Evolutionary conservation across 179 eudicot genomes (phyloP).

Genomic region (Nepenthes alata): DNA sequence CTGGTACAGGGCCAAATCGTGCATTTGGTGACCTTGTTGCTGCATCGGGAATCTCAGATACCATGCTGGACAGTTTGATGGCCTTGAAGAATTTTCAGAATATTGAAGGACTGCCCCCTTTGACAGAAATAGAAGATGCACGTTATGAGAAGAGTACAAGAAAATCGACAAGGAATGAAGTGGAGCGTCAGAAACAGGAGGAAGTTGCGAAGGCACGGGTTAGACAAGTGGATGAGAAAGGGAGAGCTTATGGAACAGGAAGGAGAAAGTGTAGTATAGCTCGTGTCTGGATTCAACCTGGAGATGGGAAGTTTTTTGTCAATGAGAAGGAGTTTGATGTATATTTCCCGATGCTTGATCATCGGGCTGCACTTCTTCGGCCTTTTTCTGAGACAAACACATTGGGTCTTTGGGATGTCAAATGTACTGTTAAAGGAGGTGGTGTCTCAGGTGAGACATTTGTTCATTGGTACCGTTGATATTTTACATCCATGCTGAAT

Average conservation of each 20-base stretch:
- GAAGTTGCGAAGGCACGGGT: slow-evolving; percentile 75
- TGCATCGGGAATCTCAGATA: slow-evolving; percentile 90
- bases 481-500: no score
- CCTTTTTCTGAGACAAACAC: slow-evolving; percentile 87
- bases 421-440: slow-evolving; percentile 94
- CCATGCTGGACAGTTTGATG: slow-evolving; percentile 83
- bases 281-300: slow-evolving; percentile 92
- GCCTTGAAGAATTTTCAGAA: slow-evolving; percentile 73
- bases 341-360: slow-evolving; percentile 92
- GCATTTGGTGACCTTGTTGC: slow-evolving; percentile 92
- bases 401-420: slow-evolving; percentile 77
- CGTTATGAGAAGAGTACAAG: slow-evolving; percentile 50
- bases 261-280: slow-evolving; percentile 90
- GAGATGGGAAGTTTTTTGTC: slow-evolving; percentile 63
- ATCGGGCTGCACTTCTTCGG: slow-evolving; percentile 90
- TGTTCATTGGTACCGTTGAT: background rate
- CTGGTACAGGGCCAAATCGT: slow-evolving; percentile 66
- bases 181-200: slow-evolving; percentile 83
- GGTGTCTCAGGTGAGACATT: slow-evolving; percentile 60
- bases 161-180: slow-evolving; percentile 57
- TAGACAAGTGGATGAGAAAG: slow-evolving; percentile 65
- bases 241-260: slow-evolving; percentile 97
- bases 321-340: slow-evolving; percentile 87
- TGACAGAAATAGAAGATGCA: slow-evolving; percentile 60
- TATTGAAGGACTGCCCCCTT: slow-evolving; percentile 75